Percentiles rank a stretch among this genome's conserved stretches.
phyloP scores from a whole-genome alignment of 1,284 basidiomycete genomes.

The Tylopilus sp. region DNA sequence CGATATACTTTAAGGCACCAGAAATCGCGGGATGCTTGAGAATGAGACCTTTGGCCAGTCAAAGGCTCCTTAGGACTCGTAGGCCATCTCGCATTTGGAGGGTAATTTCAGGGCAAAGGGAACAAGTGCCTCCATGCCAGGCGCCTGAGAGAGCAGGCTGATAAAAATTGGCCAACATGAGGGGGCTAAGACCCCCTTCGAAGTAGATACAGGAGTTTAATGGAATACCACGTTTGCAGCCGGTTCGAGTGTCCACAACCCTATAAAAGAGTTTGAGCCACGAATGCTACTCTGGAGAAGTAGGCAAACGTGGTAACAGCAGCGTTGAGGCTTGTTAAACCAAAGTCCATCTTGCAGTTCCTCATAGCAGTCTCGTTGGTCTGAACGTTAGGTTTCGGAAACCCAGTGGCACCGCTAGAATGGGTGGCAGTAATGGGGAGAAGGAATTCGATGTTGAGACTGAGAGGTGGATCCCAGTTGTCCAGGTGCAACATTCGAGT shows the following conservation, averaged over 20 bases:
- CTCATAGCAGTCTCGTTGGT: slow-evolving; percentile 53
- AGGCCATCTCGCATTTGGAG: slow-evolving; percentile 60
- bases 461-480: slow-evolving; percentile 50
- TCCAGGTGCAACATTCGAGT: slow-evolving; percentile 45
- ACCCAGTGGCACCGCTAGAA: slow-evolving; percentile 65
- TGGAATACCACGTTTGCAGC: slow-evolving; percentile 51
- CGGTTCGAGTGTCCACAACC: slow-evolving; percentile 34
- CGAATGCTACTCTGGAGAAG: neutral
- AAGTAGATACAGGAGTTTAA: slow-evolving; percentile 61
- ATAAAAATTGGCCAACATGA: slow-evolving; percentile 62
- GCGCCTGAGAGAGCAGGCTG: slow-evolving; percentile 40
- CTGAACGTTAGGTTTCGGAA: slow-evolving; percentile 57
- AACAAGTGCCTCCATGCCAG: slow-evolving; percentile 28
- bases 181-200: slow-evolving; percentile 59
- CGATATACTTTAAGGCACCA: slow-evolving; percentile 64
- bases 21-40: slow-evolving; percentile 55
- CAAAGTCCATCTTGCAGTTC: slow-evolving; percentile 53
- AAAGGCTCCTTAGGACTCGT: slow-evolving; percentile 58
- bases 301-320: slow-evolving; percentile 54
- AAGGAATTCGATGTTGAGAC: slow-evolving; percentile 55
- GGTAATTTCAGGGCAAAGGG: slow-evolving; percentile 54
- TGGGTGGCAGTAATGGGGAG: slow-evolving; percentile 68
- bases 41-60: slow-evolving; percentile 69
- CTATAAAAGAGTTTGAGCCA: slow-evolving; percentile 16
- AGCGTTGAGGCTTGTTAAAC: slow-evolving; percentile 56